These are phyloP conservation scores for Phytophthora macrochlamydospora DNA, from an alignment of 352 stramenopile genomes.

Conservation along the genomic window DNA sequence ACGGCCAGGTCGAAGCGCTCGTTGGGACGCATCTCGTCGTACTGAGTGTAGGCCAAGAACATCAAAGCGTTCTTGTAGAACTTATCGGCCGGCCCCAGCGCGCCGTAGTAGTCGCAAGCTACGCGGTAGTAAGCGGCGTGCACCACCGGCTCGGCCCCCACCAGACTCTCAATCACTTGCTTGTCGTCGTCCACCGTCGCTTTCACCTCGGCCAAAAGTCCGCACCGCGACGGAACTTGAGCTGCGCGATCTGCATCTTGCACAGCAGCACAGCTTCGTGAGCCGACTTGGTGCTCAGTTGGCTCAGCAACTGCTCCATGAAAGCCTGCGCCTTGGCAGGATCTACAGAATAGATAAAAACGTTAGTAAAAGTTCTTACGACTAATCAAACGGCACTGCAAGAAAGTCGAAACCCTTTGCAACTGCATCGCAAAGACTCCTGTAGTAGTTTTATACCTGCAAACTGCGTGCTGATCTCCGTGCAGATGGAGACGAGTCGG, in stretches of 20 bases:
- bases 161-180: conserved; percentile 77
- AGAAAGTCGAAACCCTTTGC: too few relatives aligned
- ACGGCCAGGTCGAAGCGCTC: conserved; percentile 91
- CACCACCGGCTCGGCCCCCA: conserved; percentile 90
- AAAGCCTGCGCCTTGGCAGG: conserved; percentile 73
- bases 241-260: conserved; percentile 77
- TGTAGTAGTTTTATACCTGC: conserved; percentile 21
- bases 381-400: too few relatives aligned
- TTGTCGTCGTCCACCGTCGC: conserved; percentile 72
- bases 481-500: conserved; percentile 91
- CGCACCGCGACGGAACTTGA: conserved; percentile 66
- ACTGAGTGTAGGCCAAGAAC: conserved; percentile 96
- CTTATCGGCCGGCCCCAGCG: conserved; percentile 91
- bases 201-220: conserved; percentile 73
- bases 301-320: conserved; percentile 62
- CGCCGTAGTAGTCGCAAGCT: conserved; percentile 93
- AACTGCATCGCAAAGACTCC: too few relatives aligned
- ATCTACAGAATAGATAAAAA: conserved; percentile 31
- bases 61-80: conserved; percentile 98
- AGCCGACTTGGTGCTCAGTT: conserved; percentile 66
- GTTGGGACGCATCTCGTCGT: conserved; percentile 84
- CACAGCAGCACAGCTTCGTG: conserved; percentile 77
- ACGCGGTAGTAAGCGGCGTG: conserved; percentile 94
- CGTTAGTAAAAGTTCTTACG: not conserved
- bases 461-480: conserved; percentile 85